phyloP scores from a whole-genome alignment of 331 rosid species.

The Acacia pycnantha region DNA sequence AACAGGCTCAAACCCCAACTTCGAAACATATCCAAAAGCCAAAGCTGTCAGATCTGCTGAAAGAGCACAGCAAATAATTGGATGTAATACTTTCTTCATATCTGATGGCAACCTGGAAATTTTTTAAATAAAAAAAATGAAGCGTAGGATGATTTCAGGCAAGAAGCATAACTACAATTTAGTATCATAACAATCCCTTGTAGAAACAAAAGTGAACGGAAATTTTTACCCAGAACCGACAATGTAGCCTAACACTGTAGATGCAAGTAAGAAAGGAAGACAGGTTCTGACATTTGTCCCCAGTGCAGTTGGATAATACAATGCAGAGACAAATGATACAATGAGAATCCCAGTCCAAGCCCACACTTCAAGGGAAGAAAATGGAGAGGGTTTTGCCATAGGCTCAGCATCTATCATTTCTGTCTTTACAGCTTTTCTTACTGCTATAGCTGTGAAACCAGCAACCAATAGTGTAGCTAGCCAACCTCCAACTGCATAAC shows the following conservation, averaged over 20 bases:
- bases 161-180: neutral
- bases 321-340: slow-evolving; percentile 63
- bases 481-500: slow-evolving; percentile 87
- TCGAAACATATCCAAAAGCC: slow-evolving; percentile 73
- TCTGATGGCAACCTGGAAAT: slow-evolving; percentile 69
- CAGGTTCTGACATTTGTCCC: slow-evolving; percentile 87
- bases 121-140: slow-evolving; percentile 27
- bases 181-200: neutral
- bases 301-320: slow-evolving; percentile 61
- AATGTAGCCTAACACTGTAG: slow-evolving; percentile 86
- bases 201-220: neutral
- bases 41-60: slow-evolving; percentile 79
- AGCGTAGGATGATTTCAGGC: slow-evolving; percentile 13
- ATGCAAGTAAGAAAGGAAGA: slow-evolving; percentile 93
- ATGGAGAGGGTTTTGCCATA: slow-evolving; percentile 82
- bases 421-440: slow-evolving; percentile 83
- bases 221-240: slow-evolving; percentile 76
- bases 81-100: slow-evolving; percentile 86
- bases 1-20: slow-evolving; percentile 79
- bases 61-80: slow-evolving; percentile 82
- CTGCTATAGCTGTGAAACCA: slow-evolving; percentile 77
- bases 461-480: slow-evolving; percentile 85
- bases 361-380: slow-evolving; percentile 74
- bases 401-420: slow-evolving; percentile 89
- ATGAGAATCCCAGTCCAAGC: slow-evolving; percentile 69